Base-by-base conservation (phyloP, 352 stramenopile species). In the Aphanomyces stellatus region DNA sequence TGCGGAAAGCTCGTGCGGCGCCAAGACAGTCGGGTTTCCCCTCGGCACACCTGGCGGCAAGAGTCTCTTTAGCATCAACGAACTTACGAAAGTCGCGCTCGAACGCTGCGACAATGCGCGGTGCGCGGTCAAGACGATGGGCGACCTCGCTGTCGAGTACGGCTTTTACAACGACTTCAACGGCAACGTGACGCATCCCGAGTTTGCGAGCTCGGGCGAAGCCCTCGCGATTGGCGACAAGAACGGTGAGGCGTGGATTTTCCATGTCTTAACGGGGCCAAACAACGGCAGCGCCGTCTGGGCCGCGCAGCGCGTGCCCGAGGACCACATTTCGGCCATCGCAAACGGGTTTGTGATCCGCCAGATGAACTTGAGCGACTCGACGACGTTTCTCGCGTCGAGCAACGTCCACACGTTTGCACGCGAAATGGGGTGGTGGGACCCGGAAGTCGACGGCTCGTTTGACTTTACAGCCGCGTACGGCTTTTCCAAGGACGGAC, bases 261-360 rank as follows among this genome's bases (percentile, higher is more conserved):
- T 98, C 77, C 93, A 98, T 71, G 87, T 98, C 2, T 71, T 98
- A 42, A 93, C 93, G 4, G 93, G 96, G 17, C 78, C 74, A 41
- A 70, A 94, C 48, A 92, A 96, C 27, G 65, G 79, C 15, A 85
- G 82, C 34, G 93, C 91, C 0, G 87, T 98, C 28, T 98, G 93
- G 93, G 93, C 86, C 0, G 94, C 94, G 0, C 90, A 98, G 76
- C 86, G 88, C 35, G 85, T 98, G n/a, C 87, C 82, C 0, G 85
- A 96, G 25, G 80, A 93, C 51, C 85, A 97, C 65, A 79, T 98
- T 56, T 84, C 86, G 3, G 84, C 92, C 4, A 71, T 98, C 34
- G 90, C 91, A 0, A 98, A 98, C 69, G 89, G 85, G 62, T 98
- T 98, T 68, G 80, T 90, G 56, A 98, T 98, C 70, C 86, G 91